Conservation (phyloP, 2,329 filamentous ascomycete genomes). For the Sclerotinia minor region DNA sequence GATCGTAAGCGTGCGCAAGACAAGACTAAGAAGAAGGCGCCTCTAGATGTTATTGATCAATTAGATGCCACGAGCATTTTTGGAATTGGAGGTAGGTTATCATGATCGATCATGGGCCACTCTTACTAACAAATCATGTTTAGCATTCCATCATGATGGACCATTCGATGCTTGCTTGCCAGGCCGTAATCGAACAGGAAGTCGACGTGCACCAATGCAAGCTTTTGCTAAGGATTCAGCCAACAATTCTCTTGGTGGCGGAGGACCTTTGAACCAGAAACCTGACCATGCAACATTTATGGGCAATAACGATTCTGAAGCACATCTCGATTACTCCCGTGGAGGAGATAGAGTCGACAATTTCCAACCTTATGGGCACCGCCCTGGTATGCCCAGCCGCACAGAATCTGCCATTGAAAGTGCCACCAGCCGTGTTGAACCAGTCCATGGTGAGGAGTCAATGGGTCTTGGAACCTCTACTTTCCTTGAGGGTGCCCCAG, state of each 20-base stretch:
- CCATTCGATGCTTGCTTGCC: conserved; percentile 97
- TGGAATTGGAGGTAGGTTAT: conserved; percentile 76
- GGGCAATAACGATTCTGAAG: conserved; percentile 67
- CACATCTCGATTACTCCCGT: conserved; percentile 74
- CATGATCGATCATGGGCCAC: background rate
- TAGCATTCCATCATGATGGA: conserved; percentile 96
- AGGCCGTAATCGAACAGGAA: conserved; percentile 83
- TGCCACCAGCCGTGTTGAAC: conserved; percentile 63
- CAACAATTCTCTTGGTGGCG: conserved; percentile 88
- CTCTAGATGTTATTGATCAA: conserved; percentile 90
- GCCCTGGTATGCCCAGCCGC: conserved; percentile 37
- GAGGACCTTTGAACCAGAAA: conserved; percentile 77
- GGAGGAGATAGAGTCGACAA: conserved; percentile 43
- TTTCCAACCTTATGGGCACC: conserved; percentile 46
- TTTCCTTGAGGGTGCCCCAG: conserved; percentile 91
- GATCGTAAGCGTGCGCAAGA: conserved; percentile 45
- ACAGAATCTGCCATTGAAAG: conserved; percentile 58
- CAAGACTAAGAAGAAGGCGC: conserved; percentile 41
- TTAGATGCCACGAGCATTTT: conserved; percentile 96
- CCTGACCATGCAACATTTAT: conserved; percentile 88
- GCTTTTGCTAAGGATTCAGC: conserved; percentile 90
- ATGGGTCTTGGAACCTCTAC: conserved; percentile 89
- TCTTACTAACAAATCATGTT: conserved; percentile 24
- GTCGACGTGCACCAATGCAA: conserved; percentile 86
- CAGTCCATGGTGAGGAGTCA: conserved; percentile 80